Evolutionary conservation across 495 filamentous ascomycete genomes (phyloP).

Genomic region (Aspergillus haitiensis): DNA sequence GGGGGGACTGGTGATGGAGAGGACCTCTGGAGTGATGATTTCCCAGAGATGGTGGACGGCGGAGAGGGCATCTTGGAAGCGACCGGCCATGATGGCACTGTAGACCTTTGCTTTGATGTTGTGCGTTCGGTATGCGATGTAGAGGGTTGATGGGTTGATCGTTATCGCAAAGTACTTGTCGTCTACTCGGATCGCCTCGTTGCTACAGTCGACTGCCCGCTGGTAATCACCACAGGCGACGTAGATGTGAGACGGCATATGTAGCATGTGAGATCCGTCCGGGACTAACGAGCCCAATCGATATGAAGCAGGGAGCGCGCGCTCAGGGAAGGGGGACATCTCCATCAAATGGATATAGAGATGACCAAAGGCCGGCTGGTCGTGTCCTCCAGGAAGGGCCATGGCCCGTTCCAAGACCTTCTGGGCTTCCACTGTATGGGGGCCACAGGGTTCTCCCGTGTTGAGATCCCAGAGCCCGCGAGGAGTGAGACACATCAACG

Average conservation of each 20-base stretch:
- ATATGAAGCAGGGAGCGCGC: slow-evolving; percentile 55
- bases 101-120: slow-evolving; percentile 64
- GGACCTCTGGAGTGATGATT: slow-evolving; percentile 53
- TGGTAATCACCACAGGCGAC: slow-evolving; percentile 63
- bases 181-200: slow-evolving; percentile 54
- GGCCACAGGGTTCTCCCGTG: slow-evolving; percentile 53
- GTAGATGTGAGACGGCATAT: slow-evolving; percentile 69
- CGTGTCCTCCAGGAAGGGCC: slow-evolving; percentile 31
- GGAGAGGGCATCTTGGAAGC: slow-evolving; percentile 51
- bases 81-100: slow-evolving; percentile 63
- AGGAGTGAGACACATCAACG: slow-evolving; percentile 64
- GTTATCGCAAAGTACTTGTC: slow-evolving; percentile 50
- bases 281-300: slow-evolving; percentile 58
- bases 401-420: slow-evolving; percentile 53
- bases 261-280: slow-evolving; percentile 60
- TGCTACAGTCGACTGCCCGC: slow-evolving; percentile 56
- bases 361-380: slow-evolving; percentile 61
- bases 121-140: slow-evolving; percentile 62
- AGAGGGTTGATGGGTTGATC: slow-evolving; percentile 46
- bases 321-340: slow-evolving; percentile 61
- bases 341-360: slow-evolving; percentile 70
- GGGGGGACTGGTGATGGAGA: slow-evolving; percentile 58
- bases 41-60: slow-evolving; percentile 50
- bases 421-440: slow-evolving; percentile 56
- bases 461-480: slow-evolving; percentile 61